phyloP scores from a whole-genome alignment of 129 eudicot species.

The Logfia minima region DNA sequence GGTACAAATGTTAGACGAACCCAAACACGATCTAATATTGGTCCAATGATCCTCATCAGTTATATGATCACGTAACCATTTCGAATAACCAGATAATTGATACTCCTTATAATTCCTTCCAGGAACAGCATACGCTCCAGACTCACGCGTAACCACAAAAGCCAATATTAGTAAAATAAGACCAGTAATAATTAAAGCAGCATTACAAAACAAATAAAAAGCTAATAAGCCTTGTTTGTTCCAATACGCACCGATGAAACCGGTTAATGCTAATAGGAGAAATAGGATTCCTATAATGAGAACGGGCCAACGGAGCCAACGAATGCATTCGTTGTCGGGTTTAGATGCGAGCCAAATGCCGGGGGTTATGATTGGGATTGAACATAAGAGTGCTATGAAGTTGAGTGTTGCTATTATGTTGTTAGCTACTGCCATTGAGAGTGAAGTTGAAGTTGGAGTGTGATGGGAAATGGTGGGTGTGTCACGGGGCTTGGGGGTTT shows the following conservation, averaged over 20 bases:
- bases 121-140: conserved; percentile 48
- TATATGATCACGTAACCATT: conserved; percentile 75
- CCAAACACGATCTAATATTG: conserved; percentile 77
- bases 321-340: conserved; percentile 87
- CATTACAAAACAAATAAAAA: conserved; percentile 76
- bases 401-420: conserved; percentile 80
- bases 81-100: conserved; percentile 61
- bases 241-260: conserved; percentile 87
- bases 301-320: conserved; percentile 88
- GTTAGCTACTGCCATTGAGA: conserved; percentile 76
- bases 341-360: conserved; percentile 92
- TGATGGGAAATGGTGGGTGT: conserved; percentile 7
- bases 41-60: conserved; percentile 62
- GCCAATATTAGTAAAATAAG: conserved; percentile 66
- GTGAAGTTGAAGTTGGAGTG: background rate
- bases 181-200: conserved; percentile 56
- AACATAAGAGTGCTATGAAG: conserved; percentile 77
- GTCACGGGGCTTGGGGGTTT: conserved; percentile 14
- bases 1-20: conserved; percentile 54
- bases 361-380: conserved; percentile 82
- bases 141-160: conserved; percentile 61
- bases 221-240: conserved; percentile 78
- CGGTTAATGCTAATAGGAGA: conserved; percentile 64
- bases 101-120: conserved; percentile 45
- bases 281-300: conserved; percentile 65